These are phyloP conservation scores for Petunia axillaris DNA, from an alignment of 257 asterid species.

Conservation along the genomic window DNA sequence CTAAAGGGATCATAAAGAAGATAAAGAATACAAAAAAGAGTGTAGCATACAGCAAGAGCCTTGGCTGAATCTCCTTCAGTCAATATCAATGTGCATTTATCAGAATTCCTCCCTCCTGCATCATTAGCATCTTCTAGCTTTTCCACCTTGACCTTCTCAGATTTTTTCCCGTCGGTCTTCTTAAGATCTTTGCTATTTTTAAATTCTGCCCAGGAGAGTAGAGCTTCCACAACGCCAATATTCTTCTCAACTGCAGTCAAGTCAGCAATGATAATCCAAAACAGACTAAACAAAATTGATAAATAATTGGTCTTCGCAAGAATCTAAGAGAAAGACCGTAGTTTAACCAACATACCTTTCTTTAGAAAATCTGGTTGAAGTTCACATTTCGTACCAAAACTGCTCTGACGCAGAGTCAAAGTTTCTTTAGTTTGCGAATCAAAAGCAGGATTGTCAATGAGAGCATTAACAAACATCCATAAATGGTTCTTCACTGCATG, in stretches of 20 bases:
- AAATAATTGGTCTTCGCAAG: neutral
- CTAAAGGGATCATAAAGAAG: slow-evolving; percentile 13
- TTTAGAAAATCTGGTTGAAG: slow-evolving; percentile 76
- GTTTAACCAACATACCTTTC: slow-evolving; percentile 53
- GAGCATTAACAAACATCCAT: slow-evolving; percentile 98
- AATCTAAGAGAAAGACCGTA: neutral
- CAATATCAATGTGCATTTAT: slow-evolving; percentile 86
- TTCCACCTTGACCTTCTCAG: slow-evolving; percentile 59
- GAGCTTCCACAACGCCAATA: slow-evolving; percentile 80
- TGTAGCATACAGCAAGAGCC: slow-evolving; percentile 86
- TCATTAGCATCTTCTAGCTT: slow-evolving; percentile 91
- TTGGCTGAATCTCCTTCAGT: slow-evolving; percentile 99
- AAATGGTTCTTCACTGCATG: slow-evolving; percentile 83
- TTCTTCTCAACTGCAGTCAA: slow-evolving; percentile 67
- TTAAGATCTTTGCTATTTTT: slow-evolving; percentile 87
- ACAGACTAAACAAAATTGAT: neutral
- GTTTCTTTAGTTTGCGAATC: slow-evolving; percentile 99
- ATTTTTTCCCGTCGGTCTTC: slow-evolving; percentile 90
- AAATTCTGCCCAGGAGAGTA: slow-evolving; percentile 93
- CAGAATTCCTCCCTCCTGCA: slow-evolving; percentile 87
- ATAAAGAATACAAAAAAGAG: neutral
- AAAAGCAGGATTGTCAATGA: slow-evolving; percentile 97
- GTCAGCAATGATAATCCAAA: slow-evolving; percentile 24
- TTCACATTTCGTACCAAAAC: slow-evolving; percentile 92
- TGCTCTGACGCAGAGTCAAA: slow-evolving; percentile 80